phyloP scores from a whole-genome alignment of 1,284 basidiomycete species.

The Omphalotus olearius region DNA sequence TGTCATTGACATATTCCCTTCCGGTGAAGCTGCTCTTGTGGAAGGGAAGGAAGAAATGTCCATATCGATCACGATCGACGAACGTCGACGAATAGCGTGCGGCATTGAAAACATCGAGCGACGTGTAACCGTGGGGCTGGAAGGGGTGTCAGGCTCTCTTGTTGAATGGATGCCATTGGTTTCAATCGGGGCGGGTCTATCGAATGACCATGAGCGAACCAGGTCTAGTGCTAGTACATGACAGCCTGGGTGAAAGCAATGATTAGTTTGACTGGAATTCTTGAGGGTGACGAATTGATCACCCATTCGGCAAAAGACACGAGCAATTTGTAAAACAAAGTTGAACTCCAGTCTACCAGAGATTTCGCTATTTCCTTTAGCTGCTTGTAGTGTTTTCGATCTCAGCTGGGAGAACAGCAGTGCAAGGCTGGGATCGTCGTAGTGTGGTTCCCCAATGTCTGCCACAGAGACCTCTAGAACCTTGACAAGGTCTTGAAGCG shows the following conservation, averaged over 20 bases:
- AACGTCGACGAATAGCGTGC: constrained; percentile 46
- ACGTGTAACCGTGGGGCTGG: constrained; percentile 38
- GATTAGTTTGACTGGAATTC: background rate
- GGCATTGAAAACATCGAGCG: constrained; percentile 49
- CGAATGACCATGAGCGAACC: constrained; percentile 87
- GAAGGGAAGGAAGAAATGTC: constrained; percentile 65
- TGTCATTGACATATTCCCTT: constrained; percentile 17
- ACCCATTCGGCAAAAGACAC: constrained; percentile 93
- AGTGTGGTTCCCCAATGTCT: constrained; percentile 79
- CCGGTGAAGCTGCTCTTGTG: constrained; percentile 52
- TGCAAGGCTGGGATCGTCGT: constrained; percentile 89
- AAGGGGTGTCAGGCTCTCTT: constrained; percentile 26
- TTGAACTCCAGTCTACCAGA: constrained; percentile 85
- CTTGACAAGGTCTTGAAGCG: constrained; percentile 65
- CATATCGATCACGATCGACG: constrained; percentile 85
- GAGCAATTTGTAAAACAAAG: constrained; percentile 89
- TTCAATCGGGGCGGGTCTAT: constrained; percentile 54
- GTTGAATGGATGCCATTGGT: background rate
- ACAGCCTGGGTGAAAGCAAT: constrained; percentile 59
- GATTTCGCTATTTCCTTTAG: constrained; percentile 87
- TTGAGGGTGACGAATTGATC: constrained; percentile 22
- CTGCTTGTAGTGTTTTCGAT: constrained; percentile 85
- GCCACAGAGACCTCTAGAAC: constrained; percentile 49
- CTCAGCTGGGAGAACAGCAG: constrained; percentile 89
- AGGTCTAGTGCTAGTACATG: constrained; percentile 85